Evolutionary conservation across 2,329 filamentous ascomycete species (phyloP).

Genomic region (Beauveria bassiana): DNA sequence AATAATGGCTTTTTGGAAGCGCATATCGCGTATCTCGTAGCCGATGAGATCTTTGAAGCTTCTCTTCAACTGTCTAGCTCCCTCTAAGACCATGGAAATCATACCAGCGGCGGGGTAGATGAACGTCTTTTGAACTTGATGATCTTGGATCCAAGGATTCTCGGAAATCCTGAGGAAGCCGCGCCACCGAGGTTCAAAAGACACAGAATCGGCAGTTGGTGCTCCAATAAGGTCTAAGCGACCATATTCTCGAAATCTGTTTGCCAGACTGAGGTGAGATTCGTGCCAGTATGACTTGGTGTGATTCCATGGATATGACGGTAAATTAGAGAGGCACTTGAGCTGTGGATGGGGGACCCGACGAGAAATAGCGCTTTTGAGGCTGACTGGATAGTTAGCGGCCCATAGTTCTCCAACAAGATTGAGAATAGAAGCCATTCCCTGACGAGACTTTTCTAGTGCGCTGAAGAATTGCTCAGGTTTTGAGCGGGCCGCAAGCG

Average conservation of each 20-base stretch:
- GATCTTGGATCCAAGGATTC: slow-evolving; percentile 45
- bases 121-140: slow-evolving; percentile 41
- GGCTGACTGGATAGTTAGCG: slow-evolving; percentile 23
- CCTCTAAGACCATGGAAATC: slow-evolving; percentile 41
- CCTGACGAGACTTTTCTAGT: slow-evolving; percentile 21
- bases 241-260: slow-evolving; percentile 36
- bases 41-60: slow-evolving; percentile 21
- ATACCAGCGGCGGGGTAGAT: slow-evolving; percentile 45
- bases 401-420: slow-evolving; percentile 31
- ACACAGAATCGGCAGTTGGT: slow-evolving; percentile 34
- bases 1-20: slow-evolving; percentile 43
- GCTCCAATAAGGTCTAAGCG: slow-evolving; percentile 45
- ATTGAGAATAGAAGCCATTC: slow-evolving; percentile 21
- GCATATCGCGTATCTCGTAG: slow-evolving; percentile 38
- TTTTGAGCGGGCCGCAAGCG: neutral
- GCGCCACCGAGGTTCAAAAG: slow-evolving; percentile 40
- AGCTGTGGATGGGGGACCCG: slow-evolving; percentile 11
- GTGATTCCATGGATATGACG: slow-evolving; percentile 49
- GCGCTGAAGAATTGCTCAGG: slow-evolving; percentile 19
- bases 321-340: slow-evolving; percentile 37
- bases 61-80: slow-evolving; percentile 31
- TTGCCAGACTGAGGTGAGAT: slow-evolving; percentile 35
- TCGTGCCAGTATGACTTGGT: slow-evolving; percentile 46
- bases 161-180: slow-evolving; percentile 41
- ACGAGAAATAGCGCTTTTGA: slow-evolving; percentile 23